Evolutionary conservation across 2,329 filamentous ascomycete genomes (phyloP).

Genomic region (Sporothrix luriei): DNA sequence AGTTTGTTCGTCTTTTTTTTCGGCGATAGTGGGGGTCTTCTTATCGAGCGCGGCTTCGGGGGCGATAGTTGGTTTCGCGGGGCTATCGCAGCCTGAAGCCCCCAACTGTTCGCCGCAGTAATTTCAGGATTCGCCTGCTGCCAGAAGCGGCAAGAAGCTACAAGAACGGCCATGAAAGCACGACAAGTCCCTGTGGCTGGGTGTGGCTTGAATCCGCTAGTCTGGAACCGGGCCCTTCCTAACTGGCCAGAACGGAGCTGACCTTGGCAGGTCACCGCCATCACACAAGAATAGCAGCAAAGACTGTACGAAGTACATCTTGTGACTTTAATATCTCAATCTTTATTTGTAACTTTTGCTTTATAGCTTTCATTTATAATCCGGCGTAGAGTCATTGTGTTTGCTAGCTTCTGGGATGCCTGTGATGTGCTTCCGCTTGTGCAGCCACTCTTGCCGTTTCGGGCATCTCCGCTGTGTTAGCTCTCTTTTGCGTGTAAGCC

Average conservation of each 20-base stretch:
- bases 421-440: too few species aligned
- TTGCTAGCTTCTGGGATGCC: not conserved
- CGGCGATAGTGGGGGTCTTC: conserved; percentile 6
- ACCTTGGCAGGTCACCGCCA: too few species aligned
- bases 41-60: not conserved
- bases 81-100: not conserved
- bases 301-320: not conserved
- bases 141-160: conserved; percentile 32
- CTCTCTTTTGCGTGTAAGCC: conserved; percentile 17
- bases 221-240: not conserved
- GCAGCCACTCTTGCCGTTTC: not conserved
- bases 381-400: not conserved
- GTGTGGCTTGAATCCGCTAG: not conserved
- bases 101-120: not conserved
- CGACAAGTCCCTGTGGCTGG: not conserved
- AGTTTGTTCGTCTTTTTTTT: not conserved
- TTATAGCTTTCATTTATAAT: not conserved
- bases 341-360: not conserved
- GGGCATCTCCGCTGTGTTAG: conserved; percentile 1
- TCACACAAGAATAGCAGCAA: too few species aligned
- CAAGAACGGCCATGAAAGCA: conserved; percentile 6
- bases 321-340: not conserved
- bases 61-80: not conserved
- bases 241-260: too few species aligned
- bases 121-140: not conserved